phyloP scores from a whole-genome alignment of 2,329 filamentous ascomycete genomes.

The Mariannaea sp. region DNA sequence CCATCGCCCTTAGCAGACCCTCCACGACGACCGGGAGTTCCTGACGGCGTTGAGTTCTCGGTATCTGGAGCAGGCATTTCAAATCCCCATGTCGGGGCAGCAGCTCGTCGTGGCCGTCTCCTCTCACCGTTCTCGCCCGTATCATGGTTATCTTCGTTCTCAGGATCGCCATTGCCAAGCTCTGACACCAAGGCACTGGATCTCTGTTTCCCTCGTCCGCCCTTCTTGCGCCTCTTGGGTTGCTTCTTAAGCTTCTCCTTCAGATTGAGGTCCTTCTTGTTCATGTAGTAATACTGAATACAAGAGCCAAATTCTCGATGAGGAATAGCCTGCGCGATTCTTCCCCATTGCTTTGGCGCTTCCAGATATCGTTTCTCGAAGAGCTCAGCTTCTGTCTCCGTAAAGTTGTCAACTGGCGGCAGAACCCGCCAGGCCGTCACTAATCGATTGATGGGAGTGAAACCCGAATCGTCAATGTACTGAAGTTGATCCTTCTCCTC shows the following conservation, averaged over 20 bases:
- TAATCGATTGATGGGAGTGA: conserved; percentile 67
- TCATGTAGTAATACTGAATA: conserved; percentile 86
- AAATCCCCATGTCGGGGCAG: conserved; percentile 73
- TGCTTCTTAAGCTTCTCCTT: conserved; percentile 75
- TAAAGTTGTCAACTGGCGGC: conserved; percentile 76
- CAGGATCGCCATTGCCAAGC: conserved; percentile 63
- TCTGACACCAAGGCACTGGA: conserved; percentile 70
- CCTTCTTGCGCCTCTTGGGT: conserved; percentile 62
- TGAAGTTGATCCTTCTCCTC: conserved; percentile 62
- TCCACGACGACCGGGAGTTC: conserved; percentile 61
- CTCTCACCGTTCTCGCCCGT: conserved; percentile 64
- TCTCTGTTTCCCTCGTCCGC: conserved; percentile 60
- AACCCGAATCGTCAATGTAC: conserved; percentile 70
- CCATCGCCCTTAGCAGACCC: conserved; percentile 49
- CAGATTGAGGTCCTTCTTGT: conserved; percentile 74
- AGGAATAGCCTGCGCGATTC: conserved; percentile 70
- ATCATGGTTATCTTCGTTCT: conserved; percentile 60
- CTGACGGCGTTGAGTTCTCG: conserved; percentile 61
- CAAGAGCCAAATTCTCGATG: conserved; percentile 76
- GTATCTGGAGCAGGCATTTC: conserved; percentile 64
- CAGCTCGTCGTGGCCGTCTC: conserved; percentile 64
- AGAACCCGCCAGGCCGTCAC: conserved; percentile 74
- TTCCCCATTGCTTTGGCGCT: conserved; percentile 81
- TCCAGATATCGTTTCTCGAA: conserved; percentile 79
- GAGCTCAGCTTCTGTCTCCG: conserved; percentile 67